These are phyloP conservation scores for Pezicula neosporulosa DNA, from an alignment of 2,329 filamentous ascomycete species.

Conservation along the genomic window DNA sequence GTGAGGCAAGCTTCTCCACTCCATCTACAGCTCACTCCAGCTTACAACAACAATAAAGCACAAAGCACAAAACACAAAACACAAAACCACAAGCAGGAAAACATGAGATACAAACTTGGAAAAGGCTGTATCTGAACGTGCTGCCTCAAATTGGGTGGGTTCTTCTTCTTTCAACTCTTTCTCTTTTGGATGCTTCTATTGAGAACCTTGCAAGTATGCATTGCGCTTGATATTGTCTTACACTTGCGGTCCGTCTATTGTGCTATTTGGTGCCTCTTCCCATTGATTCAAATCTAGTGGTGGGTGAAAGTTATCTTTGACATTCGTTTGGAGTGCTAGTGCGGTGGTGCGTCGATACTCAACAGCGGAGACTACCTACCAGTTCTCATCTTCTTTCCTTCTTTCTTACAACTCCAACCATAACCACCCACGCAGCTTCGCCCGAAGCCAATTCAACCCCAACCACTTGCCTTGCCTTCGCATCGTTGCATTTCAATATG, in stretches of 20 bases:
- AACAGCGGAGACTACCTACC: no score
- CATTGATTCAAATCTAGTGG: no score
- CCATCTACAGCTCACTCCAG: background rate
- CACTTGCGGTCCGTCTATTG: no score
- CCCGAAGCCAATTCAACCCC: background rate
- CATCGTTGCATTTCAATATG: conserved; percentile 37
- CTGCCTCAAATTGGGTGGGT: background rate
- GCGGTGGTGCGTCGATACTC: no score
- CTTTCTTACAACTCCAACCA: background rate
- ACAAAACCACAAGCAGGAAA: background rate
- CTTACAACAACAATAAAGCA: no score
- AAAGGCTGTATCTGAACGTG: background rate
- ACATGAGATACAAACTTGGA: background rate
- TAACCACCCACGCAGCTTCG: background rate
- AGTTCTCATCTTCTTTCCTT: no score
- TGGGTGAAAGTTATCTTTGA: no score
- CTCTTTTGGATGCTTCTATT: background rate
- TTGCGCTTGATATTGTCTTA: no score
- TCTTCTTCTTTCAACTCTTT: background rate
- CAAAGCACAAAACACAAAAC: background rate
- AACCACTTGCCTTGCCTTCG: background rate
- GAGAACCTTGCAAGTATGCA: no score
- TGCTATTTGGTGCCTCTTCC: no score
- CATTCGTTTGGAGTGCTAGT: no score
- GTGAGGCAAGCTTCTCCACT: background rate